Base-by-base conservation (phyloP, 371 early-diverging fungal genomes). In the Mortierella sp. region DNA sequence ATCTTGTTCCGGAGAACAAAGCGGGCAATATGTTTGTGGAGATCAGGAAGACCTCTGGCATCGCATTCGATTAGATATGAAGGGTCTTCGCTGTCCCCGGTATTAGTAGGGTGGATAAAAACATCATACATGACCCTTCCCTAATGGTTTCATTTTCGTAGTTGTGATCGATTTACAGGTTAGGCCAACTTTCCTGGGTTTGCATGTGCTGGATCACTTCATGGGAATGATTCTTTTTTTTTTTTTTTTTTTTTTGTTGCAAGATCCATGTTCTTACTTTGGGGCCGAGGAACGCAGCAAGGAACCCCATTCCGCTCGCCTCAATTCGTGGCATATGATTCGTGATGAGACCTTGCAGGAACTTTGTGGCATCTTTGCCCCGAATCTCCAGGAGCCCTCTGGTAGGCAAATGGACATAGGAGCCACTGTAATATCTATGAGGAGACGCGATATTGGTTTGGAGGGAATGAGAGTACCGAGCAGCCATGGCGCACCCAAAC, bases 51-150 rank as follows among this genome's bases (percentile, higher is more conserved):
- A 4, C 81, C 84, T 1, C 83, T 66, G 21, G 86, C 82, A 60
- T 94, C 91, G 56, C 87, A 88, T 52, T 98, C 98, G 48, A 98
- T 83, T 53, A 97, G 80, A 67, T 85, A 93, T 62, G 87, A 83
- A 1, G 88, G 89, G 44, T 90, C 91, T 45, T 90, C 91, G 50
- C 86, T 85, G 70, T 43, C 89, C 90, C 7, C 72, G 19, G 46
- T 15, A 81, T 93, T 92, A 46, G 84, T 67, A 2, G 94, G 94
- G 72, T 97, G 94, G 37, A 98, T 89, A 71, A 98, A 96, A 7
- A 92, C 92, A 75, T 98, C 99, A 65, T 86, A 93, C 15, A 98
- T 81, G 65, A 98, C 88, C 50, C 99, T 89, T 3, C 99, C 95
- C 89, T 90, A 75, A 47, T 47, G 9, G 28, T 14, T 37, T 18